Percentiles rank a stretch among this genome's conserved stretches.
These are phyloP conservation scores for Houttuynia cordata DNA, from an alignment of 164 flowering plant species.

Conservation along the genomic window DNA sequence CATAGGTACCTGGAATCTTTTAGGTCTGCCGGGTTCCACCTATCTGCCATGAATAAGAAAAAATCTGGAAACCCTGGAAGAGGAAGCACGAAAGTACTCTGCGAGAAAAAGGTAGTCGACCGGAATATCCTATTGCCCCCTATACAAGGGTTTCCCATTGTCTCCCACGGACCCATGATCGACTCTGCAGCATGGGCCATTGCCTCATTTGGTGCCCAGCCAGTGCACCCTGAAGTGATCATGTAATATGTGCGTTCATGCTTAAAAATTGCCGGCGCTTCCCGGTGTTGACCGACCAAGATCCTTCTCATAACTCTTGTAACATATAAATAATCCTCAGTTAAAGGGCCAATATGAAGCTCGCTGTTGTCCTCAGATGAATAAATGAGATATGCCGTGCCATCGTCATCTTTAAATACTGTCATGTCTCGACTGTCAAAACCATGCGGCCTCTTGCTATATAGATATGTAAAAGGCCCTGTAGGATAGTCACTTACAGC, in stretches of 20 bases:
- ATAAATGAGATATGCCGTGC: conserved; percentile 71
- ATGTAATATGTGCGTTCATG: conserved; percentile 78
- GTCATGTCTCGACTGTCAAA: conserved; percentile 96
- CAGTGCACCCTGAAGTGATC: conserved; percentile 95
- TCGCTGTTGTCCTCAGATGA: conserved; percentile 91
- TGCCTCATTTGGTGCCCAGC: conserved; percentile 97
- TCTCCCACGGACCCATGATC: conserved; percentile 93
- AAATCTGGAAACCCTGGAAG: conserved; percentile 45
- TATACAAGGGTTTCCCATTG: conserved; percentile 79
- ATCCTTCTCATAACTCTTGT: conserved; percentile 38
- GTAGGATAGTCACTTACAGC: conserved; percentile 72
- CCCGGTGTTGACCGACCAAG: conserved; percentile 76
- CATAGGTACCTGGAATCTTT: conserved; percentile 89
- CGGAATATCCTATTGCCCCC: conserved; percentile 73
- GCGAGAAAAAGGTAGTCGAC: conserved; percentile 71
- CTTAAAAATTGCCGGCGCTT: conserved; percentile 94
- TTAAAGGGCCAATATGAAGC: conserved; percentile 82
- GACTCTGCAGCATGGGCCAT: conserved; percentile 91
- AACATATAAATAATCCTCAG: conserved; percentile 70
- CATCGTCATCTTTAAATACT: conserved; percentile 84
- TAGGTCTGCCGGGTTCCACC: conserved; percentile 85
- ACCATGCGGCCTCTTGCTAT: conserved; percentile 79
- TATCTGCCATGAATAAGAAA: conserved; percentile 83
- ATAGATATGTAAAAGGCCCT: conserved; percentile 80
- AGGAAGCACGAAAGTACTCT: conserved; percentile 79